Evolutionary conservation across 331 rosid genomes (phyloP).

Genomic region (Pyrus hybrid): DNA sequence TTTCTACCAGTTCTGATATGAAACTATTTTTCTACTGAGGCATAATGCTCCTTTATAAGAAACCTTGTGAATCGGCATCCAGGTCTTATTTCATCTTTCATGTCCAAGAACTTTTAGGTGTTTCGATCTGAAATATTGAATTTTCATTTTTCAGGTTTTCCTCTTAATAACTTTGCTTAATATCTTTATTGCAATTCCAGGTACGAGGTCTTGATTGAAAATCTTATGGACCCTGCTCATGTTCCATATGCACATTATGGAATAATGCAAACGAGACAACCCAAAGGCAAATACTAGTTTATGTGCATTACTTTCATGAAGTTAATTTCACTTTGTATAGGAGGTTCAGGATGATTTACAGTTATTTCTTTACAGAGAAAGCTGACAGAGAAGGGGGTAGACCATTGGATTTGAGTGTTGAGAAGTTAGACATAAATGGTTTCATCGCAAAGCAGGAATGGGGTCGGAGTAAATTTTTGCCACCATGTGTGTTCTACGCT

Average conservation of each 20-base stretch:
- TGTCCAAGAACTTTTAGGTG: background rate
- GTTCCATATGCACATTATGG: conserved; percentile 80
- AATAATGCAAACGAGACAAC: conserved; percentile 35
- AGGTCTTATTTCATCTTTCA: conserved; percentile 1
- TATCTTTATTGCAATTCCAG: conserved; percentile 32
- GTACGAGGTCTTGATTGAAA: conserved; percentile 75
- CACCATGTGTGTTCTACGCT: conserved; percentile 58
- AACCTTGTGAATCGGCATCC: background rate
- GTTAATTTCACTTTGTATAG: background rate
- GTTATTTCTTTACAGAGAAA: conserved; percentile 40
- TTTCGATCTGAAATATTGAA: background rate
- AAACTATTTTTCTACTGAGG: background rate
- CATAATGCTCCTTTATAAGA: background rate
- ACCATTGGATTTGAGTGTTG: conserved; percentile 56
- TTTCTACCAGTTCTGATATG: background rate
- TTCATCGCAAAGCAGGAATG: conserved; percentile 44
- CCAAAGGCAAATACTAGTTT: conserved; percentile 38
- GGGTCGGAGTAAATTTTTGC: conserved; percentile 38
- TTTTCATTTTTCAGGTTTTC: background rate
- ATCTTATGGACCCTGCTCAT: conserved; percentile 86
- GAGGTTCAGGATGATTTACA: conserved; percentile 2
- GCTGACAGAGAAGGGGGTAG: conserved; percentile 94
- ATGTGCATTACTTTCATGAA: background rate
- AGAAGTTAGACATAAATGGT: conserved; percentile 47
- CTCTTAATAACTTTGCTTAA: background rate